These are phyloP conservation scores for Globisporangium okanoganense DNA, from an alignment of 352 stramenopile species.

Conservation along the genomic window DNA sequence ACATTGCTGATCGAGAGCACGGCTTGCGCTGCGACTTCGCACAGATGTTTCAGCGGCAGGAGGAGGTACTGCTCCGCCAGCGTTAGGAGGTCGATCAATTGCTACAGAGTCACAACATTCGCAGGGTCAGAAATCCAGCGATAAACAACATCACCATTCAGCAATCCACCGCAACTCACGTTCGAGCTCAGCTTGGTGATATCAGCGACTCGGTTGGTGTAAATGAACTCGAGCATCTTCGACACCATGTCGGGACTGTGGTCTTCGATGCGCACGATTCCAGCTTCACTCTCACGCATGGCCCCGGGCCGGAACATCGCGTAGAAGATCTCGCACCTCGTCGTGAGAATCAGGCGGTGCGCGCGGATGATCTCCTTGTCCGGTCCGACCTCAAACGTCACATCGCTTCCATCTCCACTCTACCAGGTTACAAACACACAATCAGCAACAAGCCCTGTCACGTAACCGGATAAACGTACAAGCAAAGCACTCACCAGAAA, in stretches of 20 bases:
- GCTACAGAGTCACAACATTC: constrained; percentile 25
- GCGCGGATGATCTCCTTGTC: constrained; percentile 56
- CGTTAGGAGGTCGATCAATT: constrained; percentile 83
- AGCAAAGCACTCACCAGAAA: constrained; percentile 34
- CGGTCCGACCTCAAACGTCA: constrained; percentile 68
- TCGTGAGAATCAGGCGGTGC: constrained; percentile 72
- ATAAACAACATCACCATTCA: neutral
- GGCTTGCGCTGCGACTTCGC: constrained; percentile 67
- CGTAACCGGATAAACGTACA: constrained; percentile 1
- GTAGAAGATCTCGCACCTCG: constrained; percentile 88
- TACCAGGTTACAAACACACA: constrained; percentile 13
- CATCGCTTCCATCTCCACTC: constrained; percentile 61
- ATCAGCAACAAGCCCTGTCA: neutral
- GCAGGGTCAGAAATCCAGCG: neutral
- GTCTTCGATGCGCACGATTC: constrained; percentile 79
- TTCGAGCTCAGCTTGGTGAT: constrained; percentile 69
- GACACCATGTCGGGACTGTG: constrained; percentile 78
- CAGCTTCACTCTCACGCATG: constrained; percentile 83
- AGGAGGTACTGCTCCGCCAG: constrained; percentile 82
- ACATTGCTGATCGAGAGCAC: constrained; percentile 71
- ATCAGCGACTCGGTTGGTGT: constrained; percentile 87
- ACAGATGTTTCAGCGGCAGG: constrained; percentile 69
- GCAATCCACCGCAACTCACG: constrained; percentile 27
- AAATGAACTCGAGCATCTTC: constrained; percentile 93
- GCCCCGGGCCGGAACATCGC: constrained; percentile 84